These are phyloP conservation scores for Cicer yamashitae DNA, from an alignment of 306 rosid species.

Conservation along the genomic window DNA sequence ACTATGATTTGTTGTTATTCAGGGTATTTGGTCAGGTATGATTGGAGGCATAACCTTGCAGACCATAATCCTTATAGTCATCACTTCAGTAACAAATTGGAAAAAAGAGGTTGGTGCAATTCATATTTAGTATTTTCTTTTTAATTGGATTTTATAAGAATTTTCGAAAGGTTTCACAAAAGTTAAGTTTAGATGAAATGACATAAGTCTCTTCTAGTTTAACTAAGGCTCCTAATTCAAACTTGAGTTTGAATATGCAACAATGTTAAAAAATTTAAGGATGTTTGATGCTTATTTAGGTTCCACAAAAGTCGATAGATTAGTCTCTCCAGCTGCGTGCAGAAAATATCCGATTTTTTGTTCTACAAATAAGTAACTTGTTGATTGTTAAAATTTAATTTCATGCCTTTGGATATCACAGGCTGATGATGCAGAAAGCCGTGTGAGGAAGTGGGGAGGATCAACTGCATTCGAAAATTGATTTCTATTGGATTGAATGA, in stretches of 20 bases:
- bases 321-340: no score
- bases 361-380: not conserved
- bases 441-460: conserved; percentile 83
- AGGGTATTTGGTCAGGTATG: conserved; percentile 91
- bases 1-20: conserved; percentile 21
- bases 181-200: not conserved
- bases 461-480: conserved; percentile 34
- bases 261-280: no score
- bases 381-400: conserved; percentile 18
- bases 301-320: no score
- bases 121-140: not conserved
- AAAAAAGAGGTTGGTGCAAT: conserved; percentile 61
- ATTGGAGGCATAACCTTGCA: conserved; percentile 76
- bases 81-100: conserved; percentile 72
- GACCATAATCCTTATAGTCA: conserved; percentile 60
- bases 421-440: conserved; percentile 78
- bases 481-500: conserved; percentile 17
- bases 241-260: no score
- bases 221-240: no score
- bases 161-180: not conserved
- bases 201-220: no score
- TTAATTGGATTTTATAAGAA: not conserved
- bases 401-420: conserved; percentile 46
- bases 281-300: no score
- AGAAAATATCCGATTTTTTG: not conserved